Base-by-base conservation (phyloP, 345 rosid genomes). In the Arabidopsis arenosa region DNA sequence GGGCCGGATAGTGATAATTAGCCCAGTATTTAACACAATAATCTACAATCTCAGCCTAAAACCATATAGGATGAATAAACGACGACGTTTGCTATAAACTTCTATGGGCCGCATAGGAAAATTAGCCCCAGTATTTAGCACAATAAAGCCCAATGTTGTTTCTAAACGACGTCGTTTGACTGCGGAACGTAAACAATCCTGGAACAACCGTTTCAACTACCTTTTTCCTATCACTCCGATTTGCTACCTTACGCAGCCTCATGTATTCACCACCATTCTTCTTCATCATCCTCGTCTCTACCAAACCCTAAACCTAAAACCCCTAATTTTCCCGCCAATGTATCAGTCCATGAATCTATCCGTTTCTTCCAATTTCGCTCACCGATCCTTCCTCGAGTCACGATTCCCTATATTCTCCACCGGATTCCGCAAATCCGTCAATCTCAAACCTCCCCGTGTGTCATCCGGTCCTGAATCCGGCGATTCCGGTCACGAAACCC, bases 301-400 rank as follows among this genome's bases (percentile, higher is more conserved):
- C 53, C 70, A 49, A 67, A 26, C 76, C 70, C 32, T 52, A 63
- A 64, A 23, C 75, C 62, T 64, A 83, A 48, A 75, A 62, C 81
- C 79, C 54, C 83, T 63, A 66, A 79, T 44, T 80, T 73, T 66
- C 32, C 62, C 58, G 44, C 57, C 84, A 52, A 90, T 88, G 90
- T 75, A 84, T 75, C 85, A 80, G 12, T 80, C 79, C 66, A 52
- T 78, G 57, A 82, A 83, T 12, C 63, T 74, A 49, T 82, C 86
- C 6, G 66, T 81, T 53, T 73, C 80, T 78, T 81, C 90, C 63
- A 73, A 40, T 48, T 83, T 85, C 66, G 60, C 68, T 36, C 86
- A 85, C 44, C 76, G 72, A 56, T 41, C 68, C 26, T 37, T 40
- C 74, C 62, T 75, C 68, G 78, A 78, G 17, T 71, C 77, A 26